Base-by-base conservation (phyloP, 2,329 filamentous ascomycete species). In the Phaeosphaeria sp. region DNA sequence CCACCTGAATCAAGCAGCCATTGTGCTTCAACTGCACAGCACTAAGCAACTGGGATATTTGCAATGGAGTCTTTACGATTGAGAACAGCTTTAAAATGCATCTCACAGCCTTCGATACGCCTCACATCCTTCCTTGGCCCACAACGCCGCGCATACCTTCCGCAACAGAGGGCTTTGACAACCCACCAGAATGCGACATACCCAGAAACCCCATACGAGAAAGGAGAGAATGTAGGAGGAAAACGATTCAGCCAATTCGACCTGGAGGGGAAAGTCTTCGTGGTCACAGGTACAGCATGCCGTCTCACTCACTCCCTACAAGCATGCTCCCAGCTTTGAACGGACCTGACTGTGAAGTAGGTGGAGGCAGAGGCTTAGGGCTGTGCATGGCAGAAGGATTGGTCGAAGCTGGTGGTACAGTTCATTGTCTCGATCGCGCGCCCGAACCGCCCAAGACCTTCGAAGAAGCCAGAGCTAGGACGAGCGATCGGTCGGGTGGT, bases 361-460 rank as follows among this genome's bases (percentile, higher is more conserved):
- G 90, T 25, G 87, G 90, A 39, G 90, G 84, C 0, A 83, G 87
- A 55, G 91, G 91, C 0, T 80, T 93, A 2, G 90, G 90, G 5
- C 76, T 93, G 7, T 85, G 87, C 2, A 86, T 92, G 67, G 86
- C 89, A 0, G 89, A 93, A 66, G 89, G 87, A 0, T 79, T 93
- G 3, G 82, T 90, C 5, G 90, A 93, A 75, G 90, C 90, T 36
- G 91, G 91, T 11, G 91, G 91, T 22, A 90, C 75, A 59, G 87
- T 91, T 21, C 87, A 91, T 72, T 86, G 86, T 42, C 80, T 90
- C 49, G 89, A 91, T 73, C 80, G 83, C 17, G 80, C 89, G 20
- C 77, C 83, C 1, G 73, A 81, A 44, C 87, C 87, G 1, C 82
- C 81, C 44, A 68, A 82, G 1, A 83, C 86, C 49, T 95, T 93